phyloP scores from a whole-genome alignment of 2,329 filamentous ascomycete genomes.

The Calonectria pseudoreteaudii region DNA sequence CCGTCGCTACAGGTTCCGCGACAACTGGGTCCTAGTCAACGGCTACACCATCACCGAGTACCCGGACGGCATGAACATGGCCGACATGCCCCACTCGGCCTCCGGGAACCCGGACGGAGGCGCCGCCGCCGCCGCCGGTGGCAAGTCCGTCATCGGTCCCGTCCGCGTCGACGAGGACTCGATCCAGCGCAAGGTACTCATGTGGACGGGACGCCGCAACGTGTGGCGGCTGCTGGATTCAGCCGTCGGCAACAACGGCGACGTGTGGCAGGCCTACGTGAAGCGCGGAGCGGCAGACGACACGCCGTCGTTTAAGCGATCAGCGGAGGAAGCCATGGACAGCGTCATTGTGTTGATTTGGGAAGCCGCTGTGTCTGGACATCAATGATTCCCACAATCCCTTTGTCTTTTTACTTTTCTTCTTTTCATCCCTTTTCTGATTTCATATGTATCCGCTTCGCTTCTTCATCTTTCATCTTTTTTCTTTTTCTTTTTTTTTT shows the following conservation, averaged over 20 bases:
- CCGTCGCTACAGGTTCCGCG: slow-evolving; percentile 58
- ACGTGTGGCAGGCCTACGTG: slow-evolving; percentile 61
- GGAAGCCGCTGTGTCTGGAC: slow-evolving; percentile 34
- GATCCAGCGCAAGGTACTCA: slow-evolving; percentile 46
- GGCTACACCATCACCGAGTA: slow-evolving; percentile 59
- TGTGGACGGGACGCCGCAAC: slow-evolving; percentile 50
- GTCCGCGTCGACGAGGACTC: slow-evolving; percentile 48
- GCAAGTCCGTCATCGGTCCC: slow-evolving; percentile 42
- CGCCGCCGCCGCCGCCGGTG: not conserved
- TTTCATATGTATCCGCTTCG: not conserved
- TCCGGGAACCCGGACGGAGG: slow-evolving; percentile 16
- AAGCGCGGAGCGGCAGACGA: slow-evolving; percentile 43
- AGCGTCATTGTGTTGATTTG: slow-evolving; percentile 44
- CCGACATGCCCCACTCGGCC: slow-evolving; percentile 29
- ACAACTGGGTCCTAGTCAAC: slow-evolving; percentile 61
- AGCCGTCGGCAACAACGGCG: slow-evolving; percentile 47
- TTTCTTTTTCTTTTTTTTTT: not conserved
- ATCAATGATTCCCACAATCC: not conserved
- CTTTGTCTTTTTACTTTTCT: not conserved
- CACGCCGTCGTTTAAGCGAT: slow-evolving; percentile 31
- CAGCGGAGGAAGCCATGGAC: slow-evolving; percentile 32
- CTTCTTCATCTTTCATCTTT: not conserved
- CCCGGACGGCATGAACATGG: slow-evolving; percentile 49
- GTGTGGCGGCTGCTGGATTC: slow-evolving; percentile 58
- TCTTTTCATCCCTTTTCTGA: not conserved